phyloP scores from a whole-genome alignment of 441 rosid genomes.

The Monsonia emarginata region DNA sequence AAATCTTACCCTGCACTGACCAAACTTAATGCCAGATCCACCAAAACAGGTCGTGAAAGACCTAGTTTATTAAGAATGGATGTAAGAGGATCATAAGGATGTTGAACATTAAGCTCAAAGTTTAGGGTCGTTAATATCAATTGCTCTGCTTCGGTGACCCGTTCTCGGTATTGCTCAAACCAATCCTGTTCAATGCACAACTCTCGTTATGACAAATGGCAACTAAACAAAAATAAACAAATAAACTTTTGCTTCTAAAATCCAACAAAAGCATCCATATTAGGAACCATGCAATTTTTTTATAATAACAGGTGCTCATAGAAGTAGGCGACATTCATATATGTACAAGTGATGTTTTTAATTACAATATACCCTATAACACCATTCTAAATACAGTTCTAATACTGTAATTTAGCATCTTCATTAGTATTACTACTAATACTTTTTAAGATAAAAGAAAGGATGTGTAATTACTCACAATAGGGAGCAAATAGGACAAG shows the following conservation, averaged over 20 bases:
- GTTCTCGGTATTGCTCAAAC: constrained; percentile 69
- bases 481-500: constrained; percentile 50
- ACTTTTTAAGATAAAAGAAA: constrained; percentile 1
- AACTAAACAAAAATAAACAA: neutral
- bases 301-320: neutral
- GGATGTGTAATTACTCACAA: constrained; percentile 34
- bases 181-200: constrained; percentile 44
- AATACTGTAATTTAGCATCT: neutral
- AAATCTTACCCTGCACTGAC: constrained; percentile 69
- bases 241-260: neutral
- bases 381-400: neutral
- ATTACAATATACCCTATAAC: neutral
- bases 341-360: neutral
- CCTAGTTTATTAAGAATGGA: constrained; percentile 55
- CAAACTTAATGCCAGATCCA: constrained; percentile 66
- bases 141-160: constrained; percentile 62
- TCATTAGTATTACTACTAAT: neutral
- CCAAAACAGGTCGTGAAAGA: constrained; percentile 51
- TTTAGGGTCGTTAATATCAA: constrained; percentile 61
- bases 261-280: neutral
- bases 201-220: constrained; percentile 15
- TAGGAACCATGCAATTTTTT: neutral
- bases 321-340: neutral
- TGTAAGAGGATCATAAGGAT: constrained; percentile 61
- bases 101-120: constrained; percentile 68